Evolutionary conservation across 441 rosid genomes (phyloP).

Genomic region (Melastoma candidum): DNA sequence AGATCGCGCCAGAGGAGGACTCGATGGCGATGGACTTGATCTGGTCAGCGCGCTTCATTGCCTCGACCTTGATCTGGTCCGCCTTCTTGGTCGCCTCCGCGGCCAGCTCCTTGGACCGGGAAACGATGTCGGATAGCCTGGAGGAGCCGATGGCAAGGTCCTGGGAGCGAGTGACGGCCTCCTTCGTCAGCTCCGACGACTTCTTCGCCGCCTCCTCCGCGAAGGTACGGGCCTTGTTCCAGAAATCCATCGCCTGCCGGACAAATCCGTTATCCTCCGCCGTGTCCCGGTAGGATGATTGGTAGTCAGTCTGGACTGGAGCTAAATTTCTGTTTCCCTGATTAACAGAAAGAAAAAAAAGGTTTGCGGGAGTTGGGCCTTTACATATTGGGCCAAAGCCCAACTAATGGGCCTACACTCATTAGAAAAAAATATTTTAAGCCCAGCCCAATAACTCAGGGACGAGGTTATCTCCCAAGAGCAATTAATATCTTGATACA

Average conservation of each 20-base stretch:
- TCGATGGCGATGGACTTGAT: conserved; percentile 18
- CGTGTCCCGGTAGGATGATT: too few species aligned
- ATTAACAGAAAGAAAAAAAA: too few species aligned
- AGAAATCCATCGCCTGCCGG: conserved; percentile 30
- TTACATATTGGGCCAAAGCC: too few species aligned
- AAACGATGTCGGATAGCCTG: conserved; percentile 17
- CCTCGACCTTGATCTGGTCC: conserved; percentile 26
- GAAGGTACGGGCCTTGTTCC: conserved; percentile 37
- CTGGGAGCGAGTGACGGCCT: conserved; percentile 18
- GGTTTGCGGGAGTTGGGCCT: too few species aligned
- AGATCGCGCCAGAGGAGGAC: conserved; percentile 10
- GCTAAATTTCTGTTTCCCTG: too few species aligned
- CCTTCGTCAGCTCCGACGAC: conserved; percentile 30
- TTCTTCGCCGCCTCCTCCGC: conserved; percentile 48
- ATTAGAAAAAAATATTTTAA: too few species aligned
- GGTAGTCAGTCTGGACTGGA: too few species aligned
- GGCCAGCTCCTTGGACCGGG: conserved; percentile 32
- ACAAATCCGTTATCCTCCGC: too few species aligned
- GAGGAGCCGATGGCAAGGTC: conserved; percentile 26
- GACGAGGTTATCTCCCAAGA: too few species aligned
- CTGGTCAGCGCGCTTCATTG: conserved; percentile 33
- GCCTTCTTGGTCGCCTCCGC: conserved; percentile 10
- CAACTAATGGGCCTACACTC: too few species aligned
- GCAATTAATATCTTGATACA: too few species aligned
- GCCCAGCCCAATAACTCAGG: too few species aligned